Base-by-base conservation (phyloP, 2,329 filamentous ascomycete genomes). In the Albophoma yamanashiensis region DNA sequence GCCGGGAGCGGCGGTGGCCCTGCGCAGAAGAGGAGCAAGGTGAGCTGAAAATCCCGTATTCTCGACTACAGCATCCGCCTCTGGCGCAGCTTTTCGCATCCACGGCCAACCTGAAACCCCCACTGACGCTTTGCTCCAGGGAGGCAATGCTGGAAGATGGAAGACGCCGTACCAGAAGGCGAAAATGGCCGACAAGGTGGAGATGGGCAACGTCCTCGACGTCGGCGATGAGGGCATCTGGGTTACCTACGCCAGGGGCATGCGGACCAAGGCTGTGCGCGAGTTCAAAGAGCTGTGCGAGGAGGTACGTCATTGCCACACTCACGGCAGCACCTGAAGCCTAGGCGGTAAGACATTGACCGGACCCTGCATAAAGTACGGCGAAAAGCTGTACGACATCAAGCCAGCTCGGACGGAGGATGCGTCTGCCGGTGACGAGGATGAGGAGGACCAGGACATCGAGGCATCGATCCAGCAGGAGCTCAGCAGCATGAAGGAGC, bases 181-280 rank as follows among this genome's bases (percentile, higher is more conserved):
- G 40, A 85, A 81, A 67, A 65, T 76, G 52, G 74, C 75, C 25
- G 70, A 74, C 57, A 71, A 73, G 62, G 73, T 73, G 17, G 75
- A 75, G 45, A 65, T 74, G 64, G 78, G 78, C 47, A 77, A 73
- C 45, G 69, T 72, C 15, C 73, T 92, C 56, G 83, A 89, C 65
- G 77, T 87, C 6, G 88, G 89, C 6, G 88, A 92, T 67, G 77
- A 80, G 58, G 89, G 89, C 6, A 85, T 93, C 61, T 93, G 89
- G 88, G 86, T 87, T 36, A 92, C 89, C 0, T 92, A 88, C 70
- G 84, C 87, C 58, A 82, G 87, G 69, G 83, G 84, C 64, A 87
- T 89, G 76, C 88, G 90, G 73, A 79, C 78, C 50, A 88, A 86
- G 71, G 88, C 89, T 17, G 81, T 88, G 2, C 77, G 79, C 57